Conservation (phyloP, 257 asterid genomes). For the Gentiana dahurica region DNA sequence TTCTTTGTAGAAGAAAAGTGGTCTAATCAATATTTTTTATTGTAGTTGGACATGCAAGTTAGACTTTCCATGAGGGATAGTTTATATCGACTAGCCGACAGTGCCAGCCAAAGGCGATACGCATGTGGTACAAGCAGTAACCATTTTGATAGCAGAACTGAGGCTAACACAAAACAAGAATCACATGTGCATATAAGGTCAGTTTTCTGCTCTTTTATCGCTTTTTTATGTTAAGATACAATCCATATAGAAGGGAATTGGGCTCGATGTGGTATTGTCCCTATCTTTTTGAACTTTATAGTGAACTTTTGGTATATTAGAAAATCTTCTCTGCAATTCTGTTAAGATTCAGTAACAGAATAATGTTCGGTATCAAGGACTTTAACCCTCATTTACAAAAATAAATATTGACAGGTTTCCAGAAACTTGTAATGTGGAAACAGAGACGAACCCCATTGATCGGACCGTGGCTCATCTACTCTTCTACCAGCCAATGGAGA, state of each 20-base stretch:
- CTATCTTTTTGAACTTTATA: no score
- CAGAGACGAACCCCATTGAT: constrained; percentile 76
- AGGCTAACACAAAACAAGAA: constrained; percentile 28
- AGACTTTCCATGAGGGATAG: constrained; percentile 79
- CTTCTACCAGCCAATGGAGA: constrained; percentile 55
- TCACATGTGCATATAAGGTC: constrained; percentile 48
- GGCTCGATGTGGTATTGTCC: no score
- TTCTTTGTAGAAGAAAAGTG: constrained; percentile 8
- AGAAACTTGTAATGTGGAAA: constrained; percentile 47
- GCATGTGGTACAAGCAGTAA: constrained; percentile 37
- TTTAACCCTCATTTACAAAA: background rate
- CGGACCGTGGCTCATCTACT: constrained; percentile 82
- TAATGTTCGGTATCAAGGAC: background rate
- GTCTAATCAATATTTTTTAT: constrained; percentile 3
- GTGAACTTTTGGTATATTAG: no score
- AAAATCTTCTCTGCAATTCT: no score
- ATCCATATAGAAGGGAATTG: no score
- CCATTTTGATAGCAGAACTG: constrained; percentile 35
- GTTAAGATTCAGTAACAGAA: background rate
- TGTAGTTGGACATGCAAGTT: constrained; percentile 62
- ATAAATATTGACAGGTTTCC: constrained; percentile 33
- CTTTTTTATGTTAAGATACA: no score
- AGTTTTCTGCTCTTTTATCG: constrained; percentile 4
- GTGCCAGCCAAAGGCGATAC: constrained; percentile 63
- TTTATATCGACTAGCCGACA: constrained; percentile 72